Conservation (phyloP, 2,329 filamentous ascomycete genomes). For the Colletotrichum cordylinicola region DNA sequence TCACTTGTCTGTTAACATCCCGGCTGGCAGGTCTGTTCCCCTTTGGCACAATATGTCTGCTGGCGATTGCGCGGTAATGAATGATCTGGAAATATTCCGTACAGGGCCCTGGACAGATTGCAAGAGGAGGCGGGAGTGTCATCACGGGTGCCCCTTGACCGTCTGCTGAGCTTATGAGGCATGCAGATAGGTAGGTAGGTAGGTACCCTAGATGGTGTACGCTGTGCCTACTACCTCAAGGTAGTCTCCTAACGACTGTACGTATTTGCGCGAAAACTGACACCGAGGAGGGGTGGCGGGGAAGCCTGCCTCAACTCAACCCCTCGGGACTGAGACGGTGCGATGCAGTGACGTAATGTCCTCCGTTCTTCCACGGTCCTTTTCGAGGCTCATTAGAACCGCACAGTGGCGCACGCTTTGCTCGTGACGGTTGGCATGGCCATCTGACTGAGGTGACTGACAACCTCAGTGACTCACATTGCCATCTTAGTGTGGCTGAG, state of each 20-base stretch:
- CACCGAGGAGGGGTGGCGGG: not conserved
- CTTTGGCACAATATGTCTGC: not conserved
- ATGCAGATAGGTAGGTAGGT: too few relatives aligned
- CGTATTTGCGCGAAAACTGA: not conserved
- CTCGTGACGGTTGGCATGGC: not conserved
- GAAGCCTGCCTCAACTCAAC: not conserved
- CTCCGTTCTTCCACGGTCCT: not conserved
- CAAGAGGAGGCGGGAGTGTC: not conserved
- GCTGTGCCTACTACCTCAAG: not conserved
- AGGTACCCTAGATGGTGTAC: too few relatives aligned
- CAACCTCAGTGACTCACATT: not conserved
- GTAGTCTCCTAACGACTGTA: not conserved
- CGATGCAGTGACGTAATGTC: conserved; percentile 5
- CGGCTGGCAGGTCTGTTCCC: not conserved
- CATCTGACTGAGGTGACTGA: not conserved
- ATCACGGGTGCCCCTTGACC: too few relatives aligned
- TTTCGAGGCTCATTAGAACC: not conserved
- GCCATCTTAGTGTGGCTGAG: not conserved
- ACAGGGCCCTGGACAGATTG: not conserved
- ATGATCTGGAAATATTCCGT: not conserved
- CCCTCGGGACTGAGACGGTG: too few relatives aligned
- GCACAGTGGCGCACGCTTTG: conserved; percentile 2
- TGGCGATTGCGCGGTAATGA: not conserved
- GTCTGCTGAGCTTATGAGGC: too few relatives aligned
- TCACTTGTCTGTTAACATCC: not conserved